Conservation (phyloP, 495 filamentous ascomycete species). For the Hyaloscypha finlandica region DNA sequence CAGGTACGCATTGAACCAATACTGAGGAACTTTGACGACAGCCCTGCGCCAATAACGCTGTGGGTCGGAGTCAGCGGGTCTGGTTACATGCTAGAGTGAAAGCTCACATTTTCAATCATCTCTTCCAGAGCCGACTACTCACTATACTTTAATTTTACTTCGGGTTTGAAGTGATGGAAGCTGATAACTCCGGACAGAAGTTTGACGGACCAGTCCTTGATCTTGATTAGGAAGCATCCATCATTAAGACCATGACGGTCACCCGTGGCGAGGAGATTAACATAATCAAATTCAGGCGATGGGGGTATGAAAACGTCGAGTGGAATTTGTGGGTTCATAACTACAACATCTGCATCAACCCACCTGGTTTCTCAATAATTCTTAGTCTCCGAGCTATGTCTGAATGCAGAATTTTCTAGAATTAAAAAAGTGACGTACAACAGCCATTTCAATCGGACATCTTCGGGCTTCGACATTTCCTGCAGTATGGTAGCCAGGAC, state of each 20-base stretch:
- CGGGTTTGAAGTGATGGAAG: slow-evolving; percentile 45
- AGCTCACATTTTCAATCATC: no score
- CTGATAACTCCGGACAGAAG: slow-evolving; percentile 47
- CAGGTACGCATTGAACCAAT: no score
- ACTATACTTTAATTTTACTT: slow-evolving; percentile 33
- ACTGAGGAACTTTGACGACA: no score
- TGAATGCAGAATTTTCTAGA: no score
- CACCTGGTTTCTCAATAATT: slow-evolving; percentile 36
- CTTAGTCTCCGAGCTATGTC: no score
- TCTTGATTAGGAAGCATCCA: slow-evolving; percentile 53
- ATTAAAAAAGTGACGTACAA: background rate
- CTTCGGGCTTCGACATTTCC: no score
- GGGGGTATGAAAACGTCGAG: slow-evolving; percentile 52
- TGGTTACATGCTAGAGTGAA: no score
- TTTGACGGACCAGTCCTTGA: slow-evolving; percentile 50
- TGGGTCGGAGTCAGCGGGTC: no score
- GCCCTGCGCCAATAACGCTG: no score
- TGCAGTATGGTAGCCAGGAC: no score
- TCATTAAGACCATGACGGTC: slow-evolving; percentile 60
- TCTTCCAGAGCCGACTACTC: slow-evolving; percentile 11
- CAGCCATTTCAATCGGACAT: no score
- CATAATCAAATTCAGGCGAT: slow-evolving; percentile 43
- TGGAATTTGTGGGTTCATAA: slow-evolving; percentile 54
- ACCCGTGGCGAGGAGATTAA: slow-evolving; percentile 48
- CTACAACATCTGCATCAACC: slow-evolving; percentile 53